Conservation (phyloP, 345 rosid species). For the Fremontodendron californicum region DNA sequence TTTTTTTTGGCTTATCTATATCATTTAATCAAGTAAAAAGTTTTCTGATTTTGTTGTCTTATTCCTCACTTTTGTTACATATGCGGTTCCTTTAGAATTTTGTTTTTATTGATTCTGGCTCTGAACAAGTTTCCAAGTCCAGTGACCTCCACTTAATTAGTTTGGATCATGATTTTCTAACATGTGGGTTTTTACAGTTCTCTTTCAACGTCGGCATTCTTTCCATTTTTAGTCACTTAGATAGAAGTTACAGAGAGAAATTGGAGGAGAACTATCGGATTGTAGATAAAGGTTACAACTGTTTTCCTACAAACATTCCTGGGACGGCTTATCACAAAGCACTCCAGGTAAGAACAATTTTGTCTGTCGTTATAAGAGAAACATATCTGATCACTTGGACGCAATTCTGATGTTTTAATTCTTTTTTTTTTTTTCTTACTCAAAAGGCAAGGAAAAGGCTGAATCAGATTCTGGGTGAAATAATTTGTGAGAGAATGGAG, state of each 20-base stretch:
- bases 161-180: constrained; percentile 12
- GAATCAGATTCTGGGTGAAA: constrained; percentile 46
- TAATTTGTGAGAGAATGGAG: constrained; percentile 60
- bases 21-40: not conserved
- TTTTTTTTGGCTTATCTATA: not conserved
- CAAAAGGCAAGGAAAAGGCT: constrained; percentile 70
- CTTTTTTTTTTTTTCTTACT: not conserved
- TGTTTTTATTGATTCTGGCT: not conserved
- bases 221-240: constrained; percentile 65
- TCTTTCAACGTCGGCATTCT: constrained; percentile 75
- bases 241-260: constrained; percentile 39
- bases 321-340: constrained; percentile 73
- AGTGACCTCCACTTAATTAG: constrained; percentile 4
- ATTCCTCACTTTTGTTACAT: not conserved
- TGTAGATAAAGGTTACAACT: constrained; percentile 83
- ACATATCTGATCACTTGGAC: not conserved
- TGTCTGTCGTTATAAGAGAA: not conserved
- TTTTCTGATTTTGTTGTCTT: not conserved
- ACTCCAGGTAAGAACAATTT: constrained; percentile 40
- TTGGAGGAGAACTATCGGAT: constrained; percentile 56
- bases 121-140: not conserved
- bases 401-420: not conserved
- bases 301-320: constrained; percentile 63
- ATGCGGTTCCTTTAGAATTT: constrained; percentile 8
- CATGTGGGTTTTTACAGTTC: constrained; percentile 39